phyloP scores from a whole-genome alignment of 208 protist species.

The Acanthamoeba royreba region DNA sequence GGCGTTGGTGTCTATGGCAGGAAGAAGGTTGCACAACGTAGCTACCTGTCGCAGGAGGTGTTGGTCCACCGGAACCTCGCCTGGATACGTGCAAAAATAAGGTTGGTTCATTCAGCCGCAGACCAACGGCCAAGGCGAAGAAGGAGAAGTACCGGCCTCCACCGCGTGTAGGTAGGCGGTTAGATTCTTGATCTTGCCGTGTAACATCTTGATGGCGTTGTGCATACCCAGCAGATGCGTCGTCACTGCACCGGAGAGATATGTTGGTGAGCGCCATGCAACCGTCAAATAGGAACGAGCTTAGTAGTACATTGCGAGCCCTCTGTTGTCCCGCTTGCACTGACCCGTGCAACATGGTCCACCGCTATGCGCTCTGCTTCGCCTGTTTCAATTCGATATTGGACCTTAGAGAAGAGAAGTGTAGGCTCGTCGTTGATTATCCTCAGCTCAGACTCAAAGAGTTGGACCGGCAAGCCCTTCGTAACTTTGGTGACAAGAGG shows the following conservation, averaged over 20 bases:
- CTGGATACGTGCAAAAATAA: not conserved
- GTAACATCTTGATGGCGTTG: conserved; percentile 71
- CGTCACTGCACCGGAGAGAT: conserved; percentile 39
- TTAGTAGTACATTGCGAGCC: conserved; percentile 60
- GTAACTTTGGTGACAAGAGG: not conserved
- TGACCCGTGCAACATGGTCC: conserved; percentile 68
- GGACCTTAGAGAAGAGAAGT: conserved; percentile 56
- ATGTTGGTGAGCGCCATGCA: too few species aligned
- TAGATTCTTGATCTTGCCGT: conserved; percentile 60
- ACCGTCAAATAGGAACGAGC: too few species aligned
- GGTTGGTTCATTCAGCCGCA: too few species aligned
- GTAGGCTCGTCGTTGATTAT: conserved; percentile 59
- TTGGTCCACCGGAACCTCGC: conserved; percentile 65
- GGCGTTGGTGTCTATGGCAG: conserved; percentile 58
- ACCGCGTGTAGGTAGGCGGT: conserved; percentile 56
- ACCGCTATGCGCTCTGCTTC: conserved; percentile 72
- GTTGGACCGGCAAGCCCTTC: conserved; percentile 63
- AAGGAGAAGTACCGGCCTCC: not conserved
- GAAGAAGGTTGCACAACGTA: conserved; percentile 68
- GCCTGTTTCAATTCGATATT: conserved; percentile 60
- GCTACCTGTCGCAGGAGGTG: conserved; percentile 57
- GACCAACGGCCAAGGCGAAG: not conserved
- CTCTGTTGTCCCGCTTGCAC: conserved; percentile 20
- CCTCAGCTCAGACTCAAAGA: conserved; percentile 71
- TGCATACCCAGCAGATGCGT: conserved; percentile 66